Base-by-base conservation (phyloP, 306 rosid genomes). In the Canavalia gladiata region DNA sequence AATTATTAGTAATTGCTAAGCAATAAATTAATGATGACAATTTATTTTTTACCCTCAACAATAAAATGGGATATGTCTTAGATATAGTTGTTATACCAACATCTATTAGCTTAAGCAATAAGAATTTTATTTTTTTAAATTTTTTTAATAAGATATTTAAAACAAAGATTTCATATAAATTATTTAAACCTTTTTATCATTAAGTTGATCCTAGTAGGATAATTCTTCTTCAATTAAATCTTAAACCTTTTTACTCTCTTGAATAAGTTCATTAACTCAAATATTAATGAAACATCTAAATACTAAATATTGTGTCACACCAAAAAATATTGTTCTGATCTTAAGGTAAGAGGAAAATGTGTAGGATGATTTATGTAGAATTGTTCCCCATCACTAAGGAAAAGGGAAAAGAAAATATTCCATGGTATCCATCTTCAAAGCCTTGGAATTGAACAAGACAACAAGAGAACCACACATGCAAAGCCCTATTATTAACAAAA, bases 321-420 rank as follows among this genome's bases (percentile, higher is more conserved):
- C 43, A 60, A 5, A 60, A 60, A 43, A 33, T 60, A 51, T 58
- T 29, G 41, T 73, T 73, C 73, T 68, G 56, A 39, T 56, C 73
- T 74, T 66, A 10, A 68, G 30, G 71, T n/a, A 34, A 46, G 66
- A 31, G 66, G 34, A 46, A 83, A 37, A 29, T 66, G 47, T 43
- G 37, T 11, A 30, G 10, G 41, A n/a, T 81, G 55, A 7, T 29
- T 62, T 7, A 13, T 31, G 28, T 41, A 59, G 12, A 51, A 50
- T 62, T 71, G 42, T 71, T 83, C 31, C 28, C 2, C 51, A 43
- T 35, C 64, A 72, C 47, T 13, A 3, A 66, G 5, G 51, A 7
- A 49, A 60, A 71, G 42, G 30, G 1, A 56, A 57, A 33, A 54
- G 29, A 33, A 69, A 69, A 79, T 55, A 64, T 54, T 29, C 39